Base-by-base conservation (phyloP, 1,284 basidiomycete genomes). In the Microbotryum scabiosae region DNA sequence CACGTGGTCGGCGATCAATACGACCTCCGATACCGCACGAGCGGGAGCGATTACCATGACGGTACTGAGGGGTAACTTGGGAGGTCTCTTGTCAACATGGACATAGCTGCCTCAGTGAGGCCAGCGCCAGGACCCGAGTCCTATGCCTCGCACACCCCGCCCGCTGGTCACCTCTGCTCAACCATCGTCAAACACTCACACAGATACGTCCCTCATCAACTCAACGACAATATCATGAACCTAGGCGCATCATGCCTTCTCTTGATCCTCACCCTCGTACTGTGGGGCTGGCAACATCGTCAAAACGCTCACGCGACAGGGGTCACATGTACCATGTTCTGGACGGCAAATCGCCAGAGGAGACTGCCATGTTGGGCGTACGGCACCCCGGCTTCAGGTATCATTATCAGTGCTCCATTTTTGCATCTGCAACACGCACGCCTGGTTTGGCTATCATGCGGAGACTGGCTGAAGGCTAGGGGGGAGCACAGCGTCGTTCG, bases 51-150 rank as follows among this genome's bases (percentile, higher is more conserved):
- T 75, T 28, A 71, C 70, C 0, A 60, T 65, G 7, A 69, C 65
- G 21, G 72, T 74, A 14, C 62, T 73, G 54, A 55, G 66, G n/a
- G 74, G 74, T 25, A 75, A 74, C 57, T 28, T 70, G 18, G 74
- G 73, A 1, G 74, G 73, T 2, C 51, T 74, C 1, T 66, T 73
- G 43, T 65, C 67, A 2, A 71, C 70, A 14, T 74, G 73, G 73
- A 68, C 61, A 3, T 71, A 67, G 59, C 60, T 71, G 9, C 63
- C 63, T 20, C 60, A 57, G 45, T 46, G 16, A 12, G 36, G 14
- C n/a, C 14, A 41, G 16, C 14, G 10, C 16, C 36, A 16, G 36
- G 12, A 18, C 36, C 36, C 14, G 5, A 12, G 12, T 41, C 14
- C 16, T 41, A 5, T 41, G 36, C 36, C 36, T 41, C 36, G 36